Conservation (phyloP, 345 rosid genomes). For the Lepidium sativum region DNA sequence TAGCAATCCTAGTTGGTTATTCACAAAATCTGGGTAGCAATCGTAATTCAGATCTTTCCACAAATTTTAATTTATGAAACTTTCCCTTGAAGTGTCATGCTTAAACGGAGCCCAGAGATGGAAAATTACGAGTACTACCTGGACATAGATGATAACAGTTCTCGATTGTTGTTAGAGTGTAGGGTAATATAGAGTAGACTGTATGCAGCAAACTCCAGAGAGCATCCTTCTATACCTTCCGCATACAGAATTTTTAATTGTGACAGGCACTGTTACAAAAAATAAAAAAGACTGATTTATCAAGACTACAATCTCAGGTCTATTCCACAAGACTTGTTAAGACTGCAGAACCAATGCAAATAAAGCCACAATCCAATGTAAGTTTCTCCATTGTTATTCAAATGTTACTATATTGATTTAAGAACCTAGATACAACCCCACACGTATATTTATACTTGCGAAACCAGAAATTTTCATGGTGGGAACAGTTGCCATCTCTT, state of each 20-base stretch:
- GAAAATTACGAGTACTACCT: constrained; percentile 42
- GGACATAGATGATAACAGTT: constrained; percentile 80
- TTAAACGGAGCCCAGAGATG: constrained; percentile 1
- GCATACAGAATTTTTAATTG: constrained; percentile 87
- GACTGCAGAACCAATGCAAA: not conserved
- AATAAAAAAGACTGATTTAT: constrained; percentile 1
- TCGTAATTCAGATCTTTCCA: not conserved
- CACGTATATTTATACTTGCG: not conserved
- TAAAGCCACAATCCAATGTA: not conserved
- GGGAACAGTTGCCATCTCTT: not conserved
- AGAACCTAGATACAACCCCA: not conserved
- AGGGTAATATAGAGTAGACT: constrained; percentile 72
- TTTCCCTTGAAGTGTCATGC: not conserved
- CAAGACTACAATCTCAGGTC: not conserved
- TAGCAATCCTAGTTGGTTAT: not conserved
- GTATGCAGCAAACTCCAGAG: constrained; percentile 92
- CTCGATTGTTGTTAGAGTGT: constrained; percentile 84
- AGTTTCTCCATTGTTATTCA: not conserved
- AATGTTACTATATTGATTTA: not conserved
- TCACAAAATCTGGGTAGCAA: not conserved
- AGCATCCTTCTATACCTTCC: constrained; percentile 90
- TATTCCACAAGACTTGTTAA: constrained; percentile 7
- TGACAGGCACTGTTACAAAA: constrained; percentile 73
- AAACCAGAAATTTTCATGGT: not conserved
- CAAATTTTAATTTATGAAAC: not conserved